Evolutionary conservation across 805 yeast species (phyloP), one percentile per base, ranked within the genome.

Genomic region (Alloascoidea africana): DNA sequence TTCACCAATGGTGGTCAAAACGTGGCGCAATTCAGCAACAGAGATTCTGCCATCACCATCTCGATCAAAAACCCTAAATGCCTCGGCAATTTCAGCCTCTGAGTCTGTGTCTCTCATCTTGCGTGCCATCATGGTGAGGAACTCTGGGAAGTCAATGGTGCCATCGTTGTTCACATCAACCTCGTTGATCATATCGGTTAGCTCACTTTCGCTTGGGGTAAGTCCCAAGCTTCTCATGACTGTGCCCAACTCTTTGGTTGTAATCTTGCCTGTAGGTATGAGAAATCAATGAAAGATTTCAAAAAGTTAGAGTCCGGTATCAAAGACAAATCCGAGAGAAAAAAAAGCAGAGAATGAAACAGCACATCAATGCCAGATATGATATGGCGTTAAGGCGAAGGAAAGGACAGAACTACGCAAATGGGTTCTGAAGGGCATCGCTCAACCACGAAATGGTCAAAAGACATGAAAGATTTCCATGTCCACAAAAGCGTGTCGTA

Each of bases 151-250:
- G 54, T 81, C 91, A 49, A 81, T 80, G 51, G 74, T 68, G 32
- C 96, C 96, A 62, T 91, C 94, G 49, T 89, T 89, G 63, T 91
- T 91, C 44, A 80, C 79, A 59, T 91, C 98, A 38, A 91, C 94
- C 62, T 91, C 98, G 58, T 89, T 89, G 68, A 91, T 84, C 80
- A 91, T 76, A 57, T 91, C 98, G 40, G 91, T 82, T 51, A 91
- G 79, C 60, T 91, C 98, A 46, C 86, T 76, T 60, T 91, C 97
- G 37, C 94, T 77, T 27, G 98, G 98, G 53, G 89, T 89, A 60
- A 86, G 91, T 38, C 98, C 98, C 54, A 91, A 68, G n/a, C 96
- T 84, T 64, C 98, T 80, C 98, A 91, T 91, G 38, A 91, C 98
- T 3, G 96, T 86, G 46, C 97, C 96, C 48, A 91, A 70, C 63